phyloP scores from a whole-genome alignment of 2,329 filamentous ascomycete genomes.

The Botryotinia calthae region DNA sequence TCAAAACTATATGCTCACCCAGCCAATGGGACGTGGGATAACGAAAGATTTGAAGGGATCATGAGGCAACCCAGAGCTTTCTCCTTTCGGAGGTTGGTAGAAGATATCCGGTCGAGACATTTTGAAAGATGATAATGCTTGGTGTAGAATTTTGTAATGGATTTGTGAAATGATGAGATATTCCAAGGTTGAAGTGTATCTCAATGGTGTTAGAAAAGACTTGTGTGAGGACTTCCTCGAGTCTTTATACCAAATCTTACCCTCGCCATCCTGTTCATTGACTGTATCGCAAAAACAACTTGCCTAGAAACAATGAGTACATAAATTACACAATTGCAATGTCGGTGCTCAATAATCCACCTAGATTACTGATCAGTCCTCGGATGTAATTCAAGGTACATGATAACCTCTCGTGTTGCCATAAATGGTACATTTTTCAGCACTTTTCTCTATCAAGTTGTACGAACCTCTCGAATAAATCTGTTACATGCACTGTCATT shows the following conservation, averaged over 20 bases:
- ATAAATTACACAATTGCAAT: not conserved
- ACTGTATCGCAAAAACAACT: not conserved
- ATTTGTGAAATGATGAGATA: not conserved
- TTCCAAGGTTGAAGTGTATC: not conserved
- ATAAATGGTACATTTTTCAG: not conserved
- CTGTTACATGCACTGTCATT: not conserved
- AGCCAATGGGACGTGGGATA: slow-evolving; percentile 8
- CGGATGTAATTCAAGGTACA: not conserved
- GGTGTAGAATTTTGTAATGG: too few species aligned
- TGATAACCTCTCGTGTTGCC: not conserved
- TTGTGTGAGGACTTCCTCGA: too few species aligned
- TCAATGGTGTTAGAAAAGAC: not conserved
- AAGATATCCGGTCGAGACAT: slow-evolving; percentile 21
- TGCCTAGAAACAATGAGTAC: not conserved
- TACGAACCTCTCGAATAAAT: not conserved
- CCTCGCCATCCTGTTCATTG: not conserved
- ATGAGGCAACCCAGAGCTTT: slow-evolving; percentile 21
- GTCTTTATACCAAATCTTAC: not conserved
- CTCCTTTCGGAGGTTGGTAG: slow-evolving; percentile 21
- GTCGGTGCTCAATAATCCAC: not conserved
- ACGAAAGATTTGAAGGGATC: slow-evolving; percentile 25
- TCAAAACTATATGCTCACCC: not conserved
- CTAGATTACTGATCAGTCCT: not conserved
- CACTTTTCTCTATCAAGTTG: not conserved
- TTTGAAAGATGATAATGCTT: too few species aligned